A percentile compares a stretch with the other conserved stretches of the same genome.
Evolutionary conservation across 768 basidiomycete species (phyloP).

Genomic region (Saitozyma podzolica): DNA sequence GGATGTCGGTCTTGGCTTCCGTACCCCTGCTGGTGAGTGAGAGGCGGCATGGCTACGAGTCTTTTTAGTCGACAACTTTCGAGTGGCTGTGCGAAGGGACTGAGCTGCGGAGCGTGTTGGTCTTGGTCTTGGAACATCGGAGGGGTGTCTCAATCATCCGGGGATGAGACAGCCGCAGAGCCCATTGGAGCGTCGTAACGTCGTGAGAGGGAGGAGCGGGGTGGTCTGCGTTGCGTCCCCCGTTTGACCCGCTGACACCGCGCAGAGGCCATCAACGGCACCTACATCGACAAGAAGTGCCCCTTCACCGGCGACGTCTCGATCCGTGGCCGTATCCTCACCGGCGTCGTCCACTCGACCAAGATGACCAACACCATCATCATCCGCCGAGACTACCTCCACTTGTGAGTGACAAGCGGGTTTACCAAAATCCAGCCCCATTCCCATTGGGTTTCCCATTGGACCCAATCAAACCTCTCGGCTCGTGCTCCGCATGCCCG

Average conservation of each 20-base stretch:
- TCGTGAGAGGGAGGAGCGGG: background rate
- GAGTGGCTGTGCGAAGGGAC: too few species aligned
- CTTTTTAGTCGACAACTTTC: too few species aligned
- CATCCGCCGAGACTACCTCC: conserved; percentile 68
- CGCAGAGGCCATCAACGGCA: conserved; percentile 85
- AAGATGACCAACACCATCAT: conserved; percentile 99
- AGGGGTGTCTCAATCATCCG: too few species aligned
- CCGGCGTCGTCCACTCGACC: conserved; percentile 94
- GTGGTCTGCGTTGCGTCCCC: background rate
- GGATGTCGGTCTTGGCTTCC: conserved; percentile 94
- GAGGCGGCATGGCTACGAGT: too few species aligned
- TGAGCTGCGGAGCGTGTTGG: too few species aligned
- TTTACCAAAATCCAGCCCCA: too few species aligned
- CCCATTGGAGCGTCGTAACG: too few species aligned
- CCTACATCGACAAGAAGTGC: conserved; percentile 99
- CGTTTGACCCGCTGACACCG: conserved; percentile 6
- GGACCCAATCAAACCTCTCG: too few species aligned
- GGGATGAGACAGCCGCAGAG: too few species aligned
- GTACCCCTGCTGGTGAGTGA: conserved; percentile 69
- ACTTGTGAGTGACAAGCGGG: conserved; percentile 35
- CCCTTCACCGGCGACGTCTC: conserved; percentile 96
- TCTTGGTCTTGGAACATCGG: too few species aligned
- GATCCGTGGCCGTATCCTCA: conserved; percentile 97
- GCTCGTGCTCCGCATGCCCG: too few species aligned
- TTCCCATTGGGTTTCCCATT: too few species aligned